Conservation (phyloP, 192 early-diverging fungal species). For the Podila epigama region DNA sequence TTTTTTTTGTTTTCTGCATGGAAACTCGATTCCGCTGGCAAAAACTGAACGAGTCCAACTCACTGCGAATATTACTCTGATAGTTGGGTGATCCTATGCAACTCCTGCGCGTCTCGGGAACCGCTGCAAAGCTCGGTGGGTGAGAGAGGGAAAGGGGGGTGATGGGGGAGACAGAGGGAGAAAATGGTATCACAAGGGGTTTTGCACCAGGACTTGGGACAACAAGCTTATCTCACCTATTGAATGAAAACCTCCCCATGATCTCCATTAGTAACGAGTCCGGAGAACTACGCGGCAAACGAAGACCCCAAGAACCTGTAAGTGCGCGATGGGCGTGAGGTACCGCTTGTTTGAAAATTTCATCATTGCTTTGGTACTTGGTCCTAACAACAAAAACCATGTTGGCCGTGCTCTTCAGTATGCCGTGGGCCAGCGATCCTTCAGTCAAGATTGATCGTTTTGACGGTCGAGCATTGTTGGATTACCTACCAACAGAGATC, state of each 20-base stretch:
- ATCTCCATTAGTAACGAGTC: constrained; percentile 16
- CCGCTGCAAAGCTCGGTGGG: constrained; percentile 16
- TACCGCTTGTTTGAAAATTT: background rate
- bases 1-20: no score
- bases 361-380: background rate
- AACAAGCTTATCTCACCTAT: background rate
- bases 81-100: constrained; percentile 47
- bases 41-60: no score
- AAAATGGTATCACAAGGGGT: background rate
- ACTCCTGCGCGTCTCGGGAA: constrained; percentile 36
- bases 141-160: background rate
- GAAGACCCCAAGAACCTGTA: constrained; percentile 35
- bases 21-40: no score
- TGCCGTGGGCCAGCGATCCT: constrained; percentile 42
- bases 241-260: background rate
- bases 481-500: constrained; percentile 16
- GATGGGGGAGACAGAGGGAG: background rate
- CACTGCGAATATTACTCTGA: no score
- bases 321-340: background rate
- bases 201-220: no score
- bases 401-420: constrained; percentile 1
- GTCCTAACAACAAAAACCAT: background rate
- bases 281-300: constrained; percentile 25
- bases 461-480: constrained; percentile 35
- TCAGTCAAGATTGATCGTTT: constrained; percentile 36